A percentile compares a stretch with the other conserved stretches of the same genome.
Conservation (phyloP, 2,329 filamentous ascomycete species). For the Hypoxylon sp. region DNA sequence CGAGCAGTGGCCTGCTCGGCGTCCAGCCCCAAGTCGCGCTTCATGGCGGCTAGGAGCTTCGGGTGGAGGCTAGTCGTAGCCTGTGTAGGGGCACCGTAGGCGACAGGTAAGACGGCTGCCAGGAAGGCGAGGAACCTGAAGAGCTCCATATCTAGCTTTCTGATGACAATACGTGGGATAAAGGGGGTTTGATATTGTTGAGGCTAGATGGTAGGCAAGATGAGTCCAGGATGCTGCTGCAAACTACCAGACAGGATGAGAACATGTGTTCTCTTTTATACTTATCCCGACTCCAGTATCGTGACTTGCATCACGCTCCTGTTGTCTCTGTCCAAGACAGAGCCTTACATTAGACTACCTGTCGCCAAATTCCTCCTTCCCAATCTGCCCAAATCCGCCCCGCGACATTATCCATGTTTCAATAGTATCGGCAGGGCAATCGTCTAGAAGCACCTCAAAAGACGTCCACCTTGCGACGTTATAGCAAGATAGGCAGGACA, state of each 20-base stretch:
- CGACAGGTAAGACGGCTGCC: slow-evolving; percentile 58
- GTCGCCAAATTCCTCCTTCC: slow-evolving; percentile 46
- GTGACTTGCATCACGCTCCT: slow-evolving; percentile 39
- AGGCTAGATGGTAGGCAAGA: slow-evolving; percentile 49
- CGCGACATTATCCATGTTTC: slow-evolving; percentile 36
- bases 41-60: slow-evolving; percentile 60
- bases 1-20: slow-evolving; percentile 57
- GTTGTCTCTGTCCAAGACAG: slow-evolving; percentile 42
- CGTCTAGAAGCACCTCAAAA: slow-evolving; percentile 28
- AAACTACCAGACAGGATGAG: slow-evolving; percentile 45
- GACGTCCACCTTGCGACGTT: slow-evolving; percentile 28
- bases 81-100: slow-evolving; percentile 58
- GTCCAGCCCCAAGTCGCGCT: slow-evolving; percentile 60
- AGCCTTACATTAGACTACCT: slow-evolving; percentile 36
- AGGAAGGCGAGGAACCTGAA: slow-evolving; percentile 57
- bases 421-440: slow-evolving; percentile 33
- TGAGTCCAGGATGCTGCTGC: slow-evolving; percentile 45
- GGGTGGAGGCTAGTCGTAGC: slow-evolving; percentile 58
- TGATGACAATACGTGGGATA: slow-evolving; percentile 49
- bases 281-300: slow-evolving; percentile 42
- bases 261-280: slow-evolving; percentile 47
- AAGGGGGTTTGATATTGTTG: slow-evolving; percentile 45
- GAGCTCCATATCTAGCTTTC: slow-evolving; percentile 57
- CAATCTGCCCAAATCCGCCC: slow-evolving; percentile 43
- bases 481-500: slow-evolving; percentile 36